Conservation (phyloP, 2,329 filamentous ascomycete species). For the Talaromyces albobiverticillius region DNA sequence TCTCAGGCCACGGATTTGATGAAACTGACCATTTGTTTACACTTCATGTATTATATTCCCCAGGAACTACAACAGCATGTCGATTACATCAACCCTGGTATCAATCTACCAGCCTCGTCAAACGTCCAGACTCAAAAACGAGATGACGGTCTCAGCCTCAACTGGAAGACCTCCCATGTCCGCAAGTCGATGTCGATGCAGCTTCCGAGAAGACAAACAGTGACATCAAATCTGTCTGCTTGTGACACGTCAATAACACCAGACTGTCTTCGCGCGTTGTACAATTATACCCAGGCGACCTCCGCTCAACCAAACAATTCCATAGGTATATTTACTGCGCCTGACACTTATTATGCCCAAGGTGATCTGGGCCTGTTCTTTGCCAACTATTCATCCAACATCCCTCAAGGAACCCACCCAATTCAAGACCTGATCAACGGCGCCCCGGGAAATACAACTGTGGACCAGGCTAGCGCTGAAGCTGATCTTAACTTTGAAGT, state of each 20-base stretch:
- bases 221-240: slow-evolving; percentile 15
- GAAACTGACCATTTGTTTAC: not conserved
- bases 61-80: slow-evolving; percentile 47
- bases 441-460: slow-evolving; percentile 34
- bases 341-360: slow-evolving; percentile 49
- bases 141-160: not conserved
- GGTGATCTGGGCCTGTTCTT: slow-evolving; percentile 50
- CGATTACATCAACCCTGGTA: slow-evolving; percentile 57
- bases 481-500: slow-evolving; percentile 55
- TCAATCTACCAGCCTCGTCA: slow-evolving; percentile 41
- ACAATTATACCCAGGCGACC: slow-evolving; percentile 41
- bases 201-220: not conserved
- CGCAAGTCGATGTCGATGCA: too few relatives aligned
- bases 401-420: slow-evolving; percentile 43
- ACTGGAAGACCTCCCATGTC: not conserved
- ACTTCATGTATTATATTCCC: slow-evolving; percentile 44
- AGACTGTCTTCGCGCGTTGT: slow-evolving; percentile 52
- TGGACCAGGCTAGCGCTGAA: slow-evolving; percentile 41
- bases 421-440: slow-evolving; percentile 45
- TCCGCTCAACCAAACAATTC: slow-evolving; percentile 43
- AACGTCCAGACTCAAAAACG: not conserved
- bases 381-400: slow-evolving; percentile 37
- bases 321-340: slow-evolving; percentile 53
- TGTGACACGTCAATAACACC: slow-evolving; percentile 59
- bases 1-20: too few relatives aligned